Percentiles rank a stretch among this genome's conserved stretches.
Evolutionary conservation across 116 monocot species (phyloP).

Genomic region (Cymodocea nodosa): DNA sequence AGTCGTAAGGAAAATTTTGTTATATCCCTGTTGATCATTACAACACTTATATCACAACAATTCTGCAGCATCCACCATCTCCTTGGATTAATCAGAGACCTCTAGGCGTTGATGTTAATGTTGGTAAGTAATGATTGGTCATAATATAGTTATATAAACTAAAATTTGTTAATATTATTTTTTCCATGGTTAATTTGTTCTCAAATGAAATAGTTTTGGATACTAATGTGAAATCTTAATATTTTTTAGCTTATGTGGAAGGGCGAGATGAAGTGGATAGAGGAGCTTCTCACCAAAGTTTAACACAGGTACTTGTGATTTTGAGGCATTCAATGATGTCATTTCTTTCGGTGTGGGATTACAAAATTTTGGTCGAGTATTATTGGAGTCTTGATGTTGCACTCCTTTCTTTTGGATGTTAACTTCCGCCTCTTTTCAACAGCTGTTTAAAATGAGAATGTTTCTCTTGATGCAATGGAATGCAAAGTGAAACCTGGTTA

Average conservation of each 20-base stretch:
- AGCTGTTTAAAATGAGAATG: too few species aligned
- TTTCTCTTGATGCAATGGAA: too few species aligned
- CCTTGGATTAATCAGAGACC: conserved; percentile 72
- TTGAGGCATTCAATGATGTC: not conserved
- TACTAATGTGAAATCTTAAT: not conserved
- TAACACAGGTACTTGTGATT: conserved; percentile 39
- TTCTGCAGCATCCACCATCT: conserved; percentile 73
- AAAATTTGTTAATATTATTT: not conserved
- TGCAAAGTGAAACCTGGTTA: too few species aligned
- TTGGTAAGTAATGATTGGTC: conserved; percentile 39
- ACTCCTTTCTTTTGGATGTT: too few species aligned
- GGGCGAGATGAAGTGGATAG: conserved; percentile 43
- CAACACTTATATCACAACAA: not conserved
- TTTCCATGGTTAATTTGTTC: not conserved
- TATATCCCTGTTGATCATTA: not conserved
- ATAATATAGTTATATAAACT: not conserved
- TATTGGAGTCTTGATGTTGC: too few species aligned
- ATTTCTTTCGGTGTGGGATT: not conserved
- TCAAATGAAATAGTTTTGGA: not conserved
- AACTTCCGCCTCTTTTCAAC: too few species aligned
- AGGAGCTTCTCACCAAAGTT: conserved; percentile 42
- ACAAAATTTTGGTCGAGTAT: too few species aligned
- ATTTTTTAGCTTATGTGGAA: conserved; percentile 37
- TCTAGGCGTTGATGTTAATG: conserved; percentile 88
- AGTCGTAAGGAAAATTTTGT: not conserved